phyloP scores from a whole-genome alignment of 805 yeast species.

The Cyberlindnera xylosilytica region DNA sequence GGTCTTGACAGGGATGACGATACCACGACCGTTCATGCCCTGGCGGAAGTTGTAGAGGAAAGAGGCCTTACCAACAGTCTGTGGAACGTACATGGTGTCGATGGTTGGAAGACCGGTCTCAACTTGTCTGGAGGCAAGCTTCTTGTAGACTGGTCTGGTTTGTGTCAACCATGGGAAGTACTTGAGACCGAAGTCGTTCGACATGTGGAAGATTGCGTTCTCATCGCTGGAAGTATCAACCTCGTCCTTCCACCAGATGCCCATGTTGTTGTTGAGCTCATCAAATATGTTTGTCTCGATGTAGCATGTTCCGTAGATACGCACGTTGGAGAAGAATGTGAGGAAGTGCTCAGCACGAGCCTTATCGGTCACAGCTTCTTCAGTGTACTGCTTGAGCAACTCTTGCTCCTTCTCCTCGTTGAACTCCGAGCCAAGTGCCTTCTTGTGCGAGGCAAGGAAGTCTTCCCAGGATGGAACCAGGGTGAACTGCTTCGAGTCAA shows the following conservation, averaged over 20 bases:
- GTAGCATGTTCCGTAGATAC: slow-evolving; percentile 25
- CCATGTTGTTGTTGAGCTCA: slow-evolving; percentile 5
- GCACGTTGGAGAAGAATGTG: slow-evolving; percentile 17
- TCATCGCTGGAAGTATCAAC: background rate
- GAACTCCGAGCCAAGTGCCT: background rate
- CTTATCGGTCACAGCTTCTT: background rate
- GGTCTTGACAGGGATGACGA: slow-evolving; percentile 49
- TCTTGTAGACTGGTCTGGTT: slow-evolving; percentile 34
- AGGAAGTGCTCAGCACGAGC: slow-evolving; percentile 7
- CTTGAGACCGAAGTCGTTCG: slow-evolving; percentile 34
- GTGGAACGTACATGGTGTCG: slow-evolving; percentile 13
- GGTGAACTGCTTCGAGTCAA: background rate
- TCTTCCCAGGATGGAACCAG: slow-evolving; percentile 4
- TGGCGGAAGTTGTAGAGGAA: slow-evolving; percentile 29
- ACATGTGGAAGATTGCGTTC: slow-evolving; percentile 14
- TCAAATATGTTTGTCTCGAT: slow-evolving; percentile 15
- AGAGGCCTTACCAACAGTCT: slow-evolving; percentile 21
- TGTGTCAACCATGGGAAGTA: slow-evolving; percentile 39
- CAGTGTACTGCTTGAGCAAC: slow-evolving; percentile 7
- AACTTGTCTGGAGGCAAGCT: slow-evolving; percentile 19
- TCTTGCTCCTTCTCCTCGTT: slow-evolving; percentile 2
- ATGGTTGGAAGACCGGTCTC: slow-evolving; percentile 29
- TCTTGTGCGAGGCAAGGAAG: slow-evolving; percentile 2
- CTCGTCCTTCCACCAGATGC: slow-evolving; percentile 12
- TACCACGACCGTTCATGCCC: slow-evolving; percentile 43